Base-by-base conservation (phyloP, 73 alveolate species). In the Urostyla sp. region DNA sequence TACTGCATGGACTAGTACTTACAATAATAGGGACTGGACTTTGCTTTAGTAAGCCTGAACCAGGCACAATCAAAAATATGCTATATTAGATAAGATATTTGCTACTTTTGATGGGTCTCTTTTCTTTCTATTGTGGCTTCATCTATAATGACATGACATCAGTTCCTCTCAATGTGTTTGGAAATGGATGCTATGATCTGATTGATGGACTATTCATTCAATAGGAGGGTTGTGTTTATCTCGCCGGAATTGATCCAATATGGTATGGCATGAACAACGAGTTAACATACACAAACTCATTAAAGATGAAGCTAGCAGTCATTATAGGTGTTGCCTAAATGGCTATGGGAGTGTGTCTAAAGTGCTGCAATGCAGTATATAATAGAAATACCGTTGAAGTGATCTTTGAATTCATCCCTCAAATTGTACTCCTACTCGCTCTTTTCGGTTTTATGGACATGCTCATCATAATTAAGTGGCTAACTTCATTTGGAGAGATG, bases 391-490 rank as follows among this genome's bases (percentile, higher is more conserved):
- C 36, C 44, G 45, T 89, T 49, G 96, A 87, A n/a, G 86, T 88
- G 60, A 58, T 48, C 43, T 91, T 83, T 76, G 98, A 94, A 85
- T 94, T 95, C 84, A 59, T 96, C 3, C 99, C 99, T 35, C 89
- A 96, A 86, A 80, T 96, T 23, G 38, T 92, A 27, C 78, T 96
- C 79, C 75, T 96, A 85, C 16, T 87, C 30, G 44, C 89, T 30
- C 87, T 93, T 45, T 90, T 96, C 43, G 99, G 99, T n/a, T 96
- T 91, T 79, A 92, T 96, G 98, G 96, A 84, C 48, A 87, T 94
- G 34, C 72, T 96, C 75, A 96, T 96, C 53, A 80, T 96, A 54
- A 73, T 84, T 26, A 96, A 96, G 85, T 96, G 99, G 98, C 73
- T 87, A 32, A 90, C 94, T 15, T 94, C 72, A 8, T 92, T 58